These are phyloP conservation scores for Przewalskia tangutica DNA, from an alignment of 257 asterid genomes.

Conservation along the genomic window DNA sequence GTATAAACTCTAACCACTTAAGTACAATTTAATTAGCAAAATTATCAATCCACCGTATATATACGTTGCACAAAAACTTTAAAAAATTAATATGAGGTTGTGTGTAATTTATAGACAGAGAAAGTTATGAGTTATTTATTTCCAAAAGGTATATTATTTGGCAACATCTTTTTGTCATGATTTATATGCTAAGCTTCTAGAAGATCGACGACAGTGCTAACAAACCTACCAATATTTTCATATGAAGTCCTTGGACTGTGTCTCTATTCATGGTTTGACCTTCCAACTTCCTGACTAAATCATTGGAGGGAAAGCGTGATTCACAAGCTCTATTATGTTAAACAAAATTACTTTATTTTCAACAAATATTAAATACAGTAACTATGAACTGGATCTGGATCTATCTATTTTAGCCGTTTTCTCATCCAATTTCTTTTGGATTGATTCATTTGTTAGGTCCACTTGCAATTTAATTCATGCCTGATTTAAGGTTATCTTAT, in stretches of 20 bases:
- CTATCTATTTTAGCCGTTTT: background rate
- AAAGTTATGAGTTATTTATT: background rate
- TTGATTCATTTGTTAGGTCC: no score
- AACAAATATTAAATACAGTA: background rate
- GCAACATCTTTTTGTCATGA: background rate
- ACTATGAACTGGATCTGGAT: background rate
- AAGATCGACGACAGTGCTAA: conserved; percentile 7
- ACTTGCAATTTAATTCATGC: no score
- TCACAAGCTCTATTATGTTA: background rate
- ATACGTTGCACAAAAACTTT: background rate
- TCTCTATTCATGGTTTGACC: conserved; percentile 3
- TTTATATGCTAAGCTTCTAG: conserved; percentile 19
- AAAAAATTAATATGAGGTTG: background rate
- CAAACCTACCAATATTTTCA: conserved; percentile 21
- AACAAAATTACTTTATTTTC: background rate
- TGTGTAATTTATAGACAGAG: background rate
- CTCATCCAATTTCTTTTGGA: background rate
- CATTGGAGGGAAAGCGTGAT: conserved; percentile 12
- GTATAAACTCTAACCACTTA: no score
- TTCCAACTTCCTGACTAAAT: conserved; percentile 20
- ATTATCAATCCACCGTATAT: background rate
- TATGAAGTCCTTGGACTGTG: conserved; percentile 4
- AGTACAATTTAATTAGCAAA: background rate
- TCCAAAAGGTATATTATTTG: background rate
- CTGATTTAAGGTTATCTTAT: no score